Evolutionary conservation across 192 early-diverging fungal species (phyloP), one percentile per base, ranked within the genome.

Genomic region (Rhizoclosmatium sp.): DNA sequence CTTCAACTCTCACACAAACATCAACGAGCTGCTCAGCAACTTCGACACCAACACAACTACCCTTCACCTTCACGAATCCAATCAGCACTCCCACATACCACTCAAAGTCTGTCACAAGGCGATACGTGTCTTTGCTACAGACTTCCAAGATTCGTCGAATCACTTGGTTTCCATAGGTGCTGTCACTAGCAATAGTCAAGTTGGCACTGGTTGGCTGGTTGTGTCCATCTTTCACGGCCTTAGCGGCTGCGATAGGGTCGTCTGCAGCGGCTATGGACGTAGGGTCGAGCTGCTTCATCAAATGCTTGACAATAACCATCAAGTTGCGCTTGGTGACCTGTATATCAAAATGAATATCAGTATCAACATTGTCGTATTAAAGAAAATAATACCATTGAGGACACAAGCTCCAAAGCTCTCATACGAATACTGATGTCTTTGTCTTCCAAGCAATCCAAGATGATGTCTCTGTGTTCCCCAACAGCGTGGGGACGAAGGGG

Each of bases 61-160:
- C 93, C 12, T 92, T 82, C 3, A 94, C 83, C 49, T 93, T 90
- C 0, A 92, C 93, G 7, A 98, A 86, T 60, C 93, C 93, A 2
- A 92, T 90, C 41, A 98, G 88, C 0, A 94, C 89, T 2, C 90
- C 86, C 47, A 98, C 88, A 77, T 98, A 98, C 98, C 98, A 99
- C 80, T 98, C 95, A 87, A 98, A 98, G 80, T 97, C 93, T 19
- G 90, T 85, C 45, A 98, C 87, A 77, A 95, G 90, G 21, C 86
- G 89, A 73, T 97, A 99, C 4, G 92, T 92, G 82, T 96, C 91
- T 60, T 91, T 90, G 7, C 92, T 91, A 81, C 96, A 97, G 75
- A 98, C 93, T 64, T 81, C 81, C 1, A 98, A 68, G 47, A 98
- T 95, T 2, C 92, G 90, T 65, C 90, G 84, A 54, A 97, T 92